phyloP scores from a whole-genome alignment of 2,329 filamentous ascomycete genomes.

The Rhynchosporium secalis region DNA sequence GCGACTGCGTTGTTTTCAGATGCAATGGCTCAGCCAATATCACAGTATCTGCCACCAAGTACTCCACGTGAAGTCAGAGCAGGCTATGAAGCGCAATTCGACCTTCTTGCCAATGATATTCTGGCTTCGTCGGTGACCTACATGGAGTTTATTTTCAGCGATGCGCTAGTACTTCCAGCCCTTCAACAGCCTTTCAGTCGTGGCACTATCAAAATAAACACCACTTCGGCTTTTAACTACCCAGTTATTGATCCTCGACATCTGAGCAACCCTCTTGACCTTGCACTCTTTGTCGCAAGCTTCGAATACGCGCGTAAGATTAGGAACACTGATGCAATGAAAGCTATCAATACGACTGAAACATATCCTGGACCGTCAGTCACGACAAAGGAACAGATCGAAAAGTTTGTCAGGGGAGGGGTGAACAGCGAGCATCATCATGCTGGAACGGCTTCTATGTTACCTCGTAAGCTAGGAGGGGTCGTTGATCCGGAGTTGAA shows the following conservation, averaged over 20 bases:
- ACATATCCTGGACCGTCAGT: slow-evolving; percentile 36
- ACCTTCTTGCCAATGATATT: slow-evolving; percentile 7
- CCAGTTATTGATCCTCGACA: slow-evolving; percentile 41
- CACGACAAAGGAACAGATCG: slow-evolving; percentile 29
- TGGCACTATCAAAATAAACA: slow-evolving; percentile 21
- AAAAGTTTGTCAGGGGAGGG: slow-evolving; percentile 34
- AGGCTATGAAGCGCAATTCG: slow-evolving; percentile 21
- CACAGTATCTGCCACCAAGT: slow-evolving; percentile 15
- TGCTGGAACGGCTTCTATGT: slow-evolving; percentile 31
- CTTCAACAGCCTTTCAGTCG: slow-evolving; percentile 23
- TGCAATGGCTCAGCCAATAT: slow-evolving; percentile 14
- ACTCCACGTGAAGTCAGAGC: slow-evolving; percentile 8
- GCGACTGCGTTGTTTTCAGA: slow-evolving; percentile 1
- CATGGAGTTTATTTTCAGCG: slow-evolving; percentile 21
- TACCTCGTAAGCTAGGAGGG: slow-evolving; percentile 29
- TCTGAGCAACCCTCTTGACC: slow-evolving; percentile 38
- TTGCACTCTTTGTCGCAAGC: slow-evolving; percentile 38
- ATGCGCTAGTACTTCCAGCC: slow-evolving; percentile 16
- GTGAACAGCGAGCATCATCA: not conserved
- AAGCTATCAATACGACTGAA: slow-evolving; percentile 38
- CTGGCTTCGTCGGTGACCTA: not conserved
- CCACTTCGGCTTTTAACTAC: slow-evolving; percentile 33
- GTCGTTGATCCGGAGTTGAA: slow-evolving; percentile 32
- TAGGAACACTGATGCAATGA: slow-evolving; percentile 30
- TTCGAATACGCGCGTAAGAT: slow-evolving; percentile 21